Percentiles rank a stretch among this genome's conserved stretches.
Evolutionary conservation across 2,329 filamentous ascomycete species (phyloP).

Genomic region (Fusarium tricinctum): DNA sequence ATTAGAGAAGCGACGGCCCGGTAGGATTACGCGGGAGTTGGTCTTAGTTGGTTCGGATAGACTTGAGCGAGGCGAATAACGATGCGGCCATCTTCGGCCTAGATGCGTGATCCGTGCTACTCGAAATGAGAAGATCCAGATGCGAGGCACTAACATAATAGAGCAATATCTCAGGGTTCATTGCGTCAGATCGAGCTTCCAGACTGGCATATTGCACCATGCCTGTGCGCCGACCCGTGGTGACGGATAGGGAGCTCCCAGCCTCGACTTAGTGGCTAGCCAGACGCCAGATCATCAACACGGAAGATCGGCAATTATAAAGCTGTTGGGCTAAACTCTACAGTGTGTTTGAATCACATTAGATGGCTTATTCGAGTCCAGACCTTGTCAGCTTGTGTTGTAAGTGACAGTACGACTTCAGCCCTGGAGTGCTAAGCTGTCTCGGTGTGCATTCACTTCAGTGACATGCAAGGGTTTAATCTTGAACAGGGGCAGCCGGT

Average conservation of each 20-base stretch:
- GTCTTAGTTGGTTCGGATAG: constrained; percentile 12
- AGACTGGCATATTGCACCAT: constrained; percentile 32
- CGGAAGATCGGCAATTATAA: constrained; percentile 38
- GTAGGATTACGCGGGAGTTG: constrained; percentile 16
- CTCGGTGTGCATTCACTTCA: constrained; percentile 9
- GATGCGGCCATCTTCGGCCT: constrained; percentile 5
- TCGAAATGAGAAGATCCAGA: constrained; percentile 15
- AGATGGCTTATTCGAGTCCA: constrained; percentile 27
- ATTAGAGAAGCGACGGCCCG: constrained; percentile 31
- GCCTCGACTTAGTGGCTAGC: constrained; percentile 2
- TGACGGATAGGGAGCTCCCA: constrained; percentile 6
- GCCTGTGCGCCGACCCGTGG: constrained; percentile 5
- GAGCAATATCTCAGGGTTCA: constrained; percentile 44
- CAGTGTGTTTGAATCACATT: neutral
- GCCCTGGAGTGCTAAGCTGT: constrained; percentile 26
- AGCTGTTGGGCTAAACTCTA: constrained; percentile 5
- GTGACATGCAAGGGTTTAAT: constrained; percentile 10
- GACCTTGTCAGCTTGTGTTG: constrained; percentile 19
- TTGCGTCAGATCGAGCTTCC: constrained; percentile 41
- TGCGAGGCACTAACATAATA: constrained; percentile 36
- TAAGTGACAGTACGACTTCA: constrained; percentile 29
- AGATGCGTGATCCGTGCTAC: constrained; percentile 19
- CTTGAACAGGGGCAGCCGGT: neutral
- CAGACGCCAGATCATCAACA: neutral
- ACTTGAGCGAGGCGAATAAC: constrained; percentile 10